phyloP scores from a whole-genome alignment of 345 rosid genomes.

The Balakata baccata region DNA sequence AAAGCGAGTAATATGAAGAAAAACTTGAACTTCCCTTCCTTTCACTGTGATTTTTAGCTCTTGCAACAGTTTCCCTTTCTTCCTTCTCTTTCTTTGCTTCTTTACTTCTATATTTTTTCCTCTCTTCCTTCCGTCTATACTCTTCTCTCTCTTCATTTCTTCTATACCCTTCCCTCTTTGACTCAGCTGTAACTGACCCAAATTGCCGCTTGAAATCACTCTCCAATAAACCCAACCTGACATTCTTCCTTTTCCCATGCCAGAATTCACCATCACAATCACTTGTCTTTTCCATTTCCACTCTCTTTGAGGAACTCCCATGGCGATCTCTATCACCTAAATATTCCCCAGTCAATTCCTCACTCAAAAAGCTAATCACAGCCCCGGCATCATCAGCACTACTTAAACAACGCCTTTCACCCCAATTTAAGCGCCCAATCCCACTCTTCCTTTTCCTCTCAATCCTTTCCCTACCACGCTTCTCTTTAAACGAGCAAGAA shows the following conservation, averaged over 20 bases:
- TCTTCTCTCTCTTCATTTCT: slow-evolving; percentile 28
- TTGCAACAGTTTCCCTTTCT: slow-evolving; percentile 16
- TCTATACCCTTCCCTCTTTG: slow-evolving; percentile 26
- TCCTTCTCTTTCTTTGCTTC: slow-evolving; percentile 31
- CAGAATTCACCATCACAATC: slow-evolving; percentile 34
- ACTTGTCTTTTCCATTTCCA: slow-evolving; percentile 39
- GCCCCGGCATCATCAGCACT: slow-evolving; percentile 57
- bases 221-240: slow-evolving; percentile 27
- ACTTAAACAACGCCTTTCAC: slow-evolving; percentile 32
- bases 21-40: slow-evolving; percentile 55
- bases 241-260: slow-evolving; percentile 32
- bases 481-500: slow-evolving; percentile 34
- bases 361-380: slow-evolving; percentile 71
- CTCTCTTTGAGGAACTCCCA: slow-evolving; percentile 35
- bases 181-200: slow-evolving; percentile 23
- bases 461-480: slow-evolving; percentile 25
- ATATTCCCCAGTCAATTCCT: slow-evolving; percentile 48
- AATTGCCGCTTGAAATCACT: slow-evolving; percentile 31
- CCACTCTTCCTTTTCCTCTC: slow-evolving; percentile 39
- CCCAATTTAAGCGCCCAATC: slow-evolving; percentile 8
- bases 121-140: slow-evolving; percentile 27
- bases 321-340: slow-evolving; percentile 31
- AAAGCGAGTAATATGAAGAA: slow-evolving; percentile 77
- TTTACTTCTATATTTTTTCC: slow-evolving; percentile 21
- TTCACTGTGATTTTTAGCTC: slow-evolving; percentile 28